Evolutionary conservation across 805 yeast genomes (phyloP).

Genomic region (Torulaspora maleeae): DNA sequence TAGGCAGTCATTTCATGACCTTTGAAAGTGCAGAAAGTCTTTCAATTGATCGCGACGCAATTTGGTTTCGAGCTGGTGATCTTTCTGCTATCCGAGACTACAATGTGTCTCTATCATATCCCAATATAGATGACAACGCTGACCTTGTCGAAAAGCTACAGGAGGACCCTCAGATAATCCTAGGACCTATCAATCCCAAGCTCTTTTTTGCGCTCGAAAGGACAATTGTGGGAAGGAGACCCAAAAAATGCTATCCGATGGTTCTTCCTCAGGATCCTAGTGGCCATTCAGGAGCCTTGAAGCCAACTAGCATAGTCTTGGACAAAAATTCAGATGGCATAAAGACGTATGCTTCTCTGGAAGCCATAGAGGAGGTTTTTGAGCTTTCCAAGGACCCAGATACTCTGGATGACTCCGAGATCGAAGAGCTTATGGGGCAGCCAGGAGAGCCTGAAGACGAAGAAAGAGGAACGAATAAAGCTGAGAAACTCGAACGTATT

Average conservation of each 20-base stretch:
- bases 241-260: conserved; percentile 8
- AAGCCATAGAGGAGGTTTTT: conserved; percentile 6
- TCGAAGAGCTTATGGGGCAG: conserved; percentile 19
- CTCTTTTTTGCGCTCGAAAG: conserved; percentile 2
- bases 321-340: neutral
- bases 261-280: neutral
- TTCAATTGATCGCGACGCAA: neutral
- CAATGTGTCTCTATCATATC: conserved; percentile 5
- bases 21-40: conserved; percentile 7
- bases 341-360: conserved; percentile 8
- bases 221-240: conserved; percentile 8
- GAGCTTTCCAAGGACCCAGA: conserved; percentile 23
- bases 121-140: neutral
- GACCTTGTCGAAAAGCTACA: neutral
- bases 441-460: neutral
- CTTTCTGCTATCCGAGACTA: conserved; percentile 6
- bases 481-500: neutral
- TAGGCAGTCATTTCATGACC: conserved; percentile 5
- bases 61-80: conserved; percentile 11
- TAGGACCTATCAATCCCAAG: neutral
- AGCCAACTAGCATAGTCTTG: neutral
- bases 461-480: neutral
- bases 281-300: neutral
- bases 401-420: conserved; percentile 30
- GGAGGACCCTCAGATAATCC: neutral